These are phyloP conservation scores for Oropetium thomaeum DNA, from an alignment of 176 grass and related monocot genomes.

Conservation along the genomic window DNA sequence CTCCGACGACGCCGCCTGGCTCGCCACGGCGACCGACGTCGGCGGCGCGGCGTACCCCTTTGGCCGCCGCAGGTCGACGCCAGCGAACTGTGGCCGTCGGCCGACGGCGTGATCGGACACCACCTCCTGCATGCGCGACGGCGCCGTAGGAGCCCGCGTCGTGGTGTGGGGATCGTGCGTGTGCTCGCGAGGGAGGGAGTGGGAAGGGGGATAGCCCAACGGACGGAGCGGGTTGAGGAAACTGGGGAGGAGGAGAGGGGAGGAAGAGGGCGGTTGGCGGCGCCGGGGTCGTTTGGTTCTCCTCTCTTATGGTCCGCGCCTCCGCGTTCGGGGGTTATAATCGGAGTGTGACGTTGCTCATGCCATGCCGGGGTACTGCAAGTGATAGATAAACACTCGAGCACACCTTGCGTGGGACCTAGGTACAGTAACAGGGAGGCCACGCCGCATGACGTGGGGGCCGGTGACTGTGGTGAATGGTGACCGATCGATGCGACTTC, in stretches of 20 bases:
- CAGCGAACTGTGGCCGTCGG: constrained; percentile 26
- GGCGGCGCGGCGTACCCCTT: constrained; percentile 28
- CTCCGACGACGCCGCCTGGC: background rate
- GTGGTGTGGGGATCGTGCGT: too few relatives aligned
- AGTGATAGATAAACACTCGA: background rate
- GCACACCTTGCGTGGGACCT: background rate
- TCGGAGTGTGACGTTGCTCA: constrained; percentile 6
- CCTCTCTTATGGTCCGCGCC: constrained; percentile 43
- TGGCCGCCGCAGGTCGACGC: constrained; percentile 44
- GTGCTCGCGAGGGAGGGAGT: background rate
- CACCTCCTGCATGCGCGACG: constrained; percentile 39
- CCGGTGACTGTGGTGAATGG: background rate
- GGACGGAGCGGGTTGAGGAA: background rate
- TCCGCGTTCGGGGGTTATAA: too few relatives aligned
- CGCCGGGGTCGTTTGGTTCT: background rate
- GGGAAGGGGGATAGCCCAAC: background rate
- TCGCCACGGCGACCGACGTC: background rate
- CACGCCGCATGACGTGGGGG: background rate
- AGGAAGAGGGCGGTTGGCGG: background rate
- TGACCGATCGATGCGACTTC: background rate
- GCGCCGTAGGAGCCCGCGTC: constrained; percentile 25
- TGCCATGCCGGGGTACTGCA: background rate
- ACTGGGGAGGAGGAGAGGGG: too few relatives aligned
- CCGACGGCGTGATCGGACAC: background rate
- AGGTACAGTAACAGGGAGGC: background rate